Evolutionary conservation across 192 early-diverging fungal species (phyloP), one percentile per base, ranked within the genome.

Genomic region (Coemansia sp.): DNA sequence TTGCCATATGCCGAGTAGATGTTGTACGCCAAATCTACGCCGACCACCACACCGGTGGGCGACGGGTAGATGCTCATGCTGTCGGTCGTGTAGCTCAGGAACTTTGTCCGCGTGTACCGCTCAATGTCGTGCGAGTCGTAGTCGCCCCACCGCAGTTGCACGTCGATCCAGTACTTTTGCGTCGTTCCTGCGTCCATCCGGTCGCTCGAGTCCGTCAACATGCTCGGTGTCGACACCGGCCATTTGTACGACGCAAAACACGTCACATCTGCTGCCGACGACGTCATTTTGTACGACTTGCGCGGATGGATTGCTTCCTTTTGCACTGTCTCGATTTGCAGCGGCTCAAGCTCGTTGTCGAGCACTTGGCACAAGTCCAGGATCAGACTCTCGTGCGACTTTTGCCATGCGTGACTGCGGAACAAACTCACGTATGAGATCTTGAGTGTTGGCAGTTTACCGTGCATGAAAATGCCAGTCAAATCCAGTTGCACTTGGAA

Each of bases 401-500:
- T 97, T 82, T 97, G 95, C 94, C 95, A 97, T 81, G 97, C 93
- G 83, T 97, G 95, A 45, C 94, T 94, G 65, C 97, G 87, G 89
- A 99, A 98, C 67, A 99, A 90, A 73, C 97, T 96, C 84, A 99
- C 97, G 41, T 98, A 84, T 5, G 95, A 97, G 73, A 99, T 97
- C 87, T 99, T 99, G 6, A 99, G 86, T 1, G 97, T 99, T 14
- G 97, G 97, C 67, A 99, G 95, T 82, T 99, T 99, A 66, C 97
- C 97, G 82, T 99, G 95, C 97, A 99, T 99, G 71, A 98, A 99
- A 52, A 99, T 99, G 76, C 97, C 97, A 6, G 97, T 99, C 75
- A 99, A 85, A 87, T 99, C 97, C 47, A 99, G 85, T 82, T 99
- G 97, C 64, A 98, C 95, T 80, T 98, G 94, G 94, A 99, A 99